Evolutionary conservation across 441 rosid genomes (phyloP).

Genomic region (Populus hybrid): DNA sequence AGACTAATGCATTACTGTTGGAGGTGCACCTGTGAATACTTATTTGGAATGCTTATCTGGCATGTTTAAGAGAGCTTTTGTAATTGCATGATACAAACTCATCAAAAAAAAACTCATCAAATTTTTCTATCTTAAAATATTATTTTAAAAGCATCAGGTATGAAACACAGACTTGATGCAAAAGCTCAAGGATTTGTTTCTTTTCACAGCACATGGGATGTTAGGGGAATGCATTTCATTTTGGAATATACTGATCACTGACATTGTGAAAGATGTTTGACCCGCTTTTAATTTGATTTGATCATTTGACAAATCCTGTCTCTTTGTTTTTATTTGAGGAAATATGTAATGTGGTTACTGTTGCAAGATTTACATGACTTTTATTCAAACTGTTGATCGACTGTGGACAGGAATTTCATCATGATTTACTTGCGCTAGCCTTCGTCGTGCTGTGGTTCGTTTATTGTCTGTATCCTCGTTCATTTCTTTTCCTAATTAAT

Average conservation of each 20-base stretch:
- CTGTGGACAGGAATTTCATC: not conserved
- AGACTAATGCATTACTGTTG: not conserved
- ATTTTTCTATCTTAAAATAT: too few relatives aligned
- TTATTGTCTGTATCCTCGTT: not conserved
- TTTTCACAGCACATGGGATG: not conserved
- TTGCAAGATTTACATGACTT: not conserved
- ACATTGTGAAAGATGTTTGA: not conserved
- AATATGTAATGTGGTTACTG: not conserved
- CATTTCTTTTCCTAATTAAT: not conserved
- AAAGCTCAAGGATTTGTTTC: not conserved
- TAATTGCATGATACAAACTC: too few relatives aligned
- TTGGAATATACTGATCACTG: not conserved
- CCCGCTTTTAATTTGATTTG: constrained; percentile 1
- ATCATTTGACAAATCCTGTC: constrained; percentile 1
- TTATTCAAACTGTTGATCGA: not conserved
- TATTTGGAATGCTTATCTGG: not conserved
- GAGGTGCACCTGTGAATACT: not conserved
- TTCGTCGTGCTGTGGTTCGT: not conserved
- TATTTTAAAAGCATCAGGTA: too few relatives aligned
- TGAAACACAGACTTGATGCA: too few relatives aligned
- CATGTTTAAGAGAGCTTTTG: not conserved
- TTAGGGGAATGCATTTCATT: not conserved
- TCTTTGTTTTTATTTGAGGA: not conserved
- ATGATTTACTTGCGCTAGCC: not conserved
- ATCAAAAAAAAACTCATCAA: too few relatives aligned